Percentiles rank a stretch among this genome's conserved stretches.
phyloP scores from a whole-genome alignment of 2,329 filamentous ascomycete genomes.

The Talaromyces pinophilus region DNA sequence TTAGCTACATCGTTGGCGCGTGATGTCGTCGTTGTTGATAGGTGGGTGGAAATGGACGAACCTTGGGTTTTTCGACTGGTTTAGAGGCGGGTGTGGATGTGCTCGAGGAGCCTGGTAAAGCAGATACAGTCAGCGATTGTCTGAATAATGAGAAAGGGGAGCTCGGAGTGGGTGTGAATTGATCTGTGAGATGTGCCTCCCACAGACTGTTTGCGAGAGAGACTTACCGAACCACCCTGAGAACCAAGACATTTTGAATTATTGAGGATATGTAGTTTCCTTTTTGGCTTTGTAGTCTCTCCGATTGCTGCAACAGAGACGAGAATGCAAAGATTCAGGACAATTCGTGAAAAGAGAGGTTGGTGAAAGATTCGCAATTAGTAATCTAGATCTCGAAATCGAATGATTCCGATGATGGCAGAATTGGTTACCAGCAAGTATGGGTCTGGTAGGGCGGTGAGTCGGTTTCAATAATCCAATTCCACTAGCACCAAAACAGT shows the following conservation, averaged over 20 bases:
- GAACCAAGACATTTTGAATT: constrained; percentile 34
- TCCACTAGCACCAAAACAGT: background rate
- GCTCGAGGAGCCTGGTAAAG: background rate
- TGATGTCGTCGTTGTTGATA: no score
- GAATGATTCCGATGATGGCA: constrained; percentile 1
- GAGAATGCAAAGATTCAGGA: background rate
- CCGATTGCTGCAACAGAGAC: background rate
- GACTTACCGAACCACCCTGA: constrained; percentile 39
- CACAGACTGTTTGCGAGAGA: constrained; percentile 7
- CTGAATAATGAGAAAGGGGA: background rate
- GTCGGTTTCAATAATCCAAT: background rate
- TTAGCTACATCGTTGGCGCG: background rate
- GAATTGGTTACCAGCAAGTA: background rate
- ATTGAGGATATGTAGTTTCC: background rate
- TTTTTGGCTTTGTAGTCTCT: background rate
- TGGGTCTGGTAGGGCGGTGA: constrained; percentile 1
- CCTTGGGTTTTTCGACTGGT: constrained; percentile 42
- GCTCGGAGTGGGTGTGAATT: constrained; percentile 1
- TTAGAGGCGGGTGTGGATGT: constrained; percentile 26
- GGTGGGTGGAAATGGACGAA: constrained; percentile 26
- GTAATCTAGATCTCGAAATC: constrained; percentile 6
- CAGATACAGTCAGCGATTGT: background rate
- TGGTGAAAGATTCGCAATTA: constrained; percentile 11
- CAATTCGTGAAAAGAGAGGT: background rate
- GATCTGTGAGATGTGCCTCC: constrained; percentile 5